These are phyloP conservation scores for Capsicum chinense DNA, from an alignment of 257 asterid species.

Conservation along the genomic window DNA sequence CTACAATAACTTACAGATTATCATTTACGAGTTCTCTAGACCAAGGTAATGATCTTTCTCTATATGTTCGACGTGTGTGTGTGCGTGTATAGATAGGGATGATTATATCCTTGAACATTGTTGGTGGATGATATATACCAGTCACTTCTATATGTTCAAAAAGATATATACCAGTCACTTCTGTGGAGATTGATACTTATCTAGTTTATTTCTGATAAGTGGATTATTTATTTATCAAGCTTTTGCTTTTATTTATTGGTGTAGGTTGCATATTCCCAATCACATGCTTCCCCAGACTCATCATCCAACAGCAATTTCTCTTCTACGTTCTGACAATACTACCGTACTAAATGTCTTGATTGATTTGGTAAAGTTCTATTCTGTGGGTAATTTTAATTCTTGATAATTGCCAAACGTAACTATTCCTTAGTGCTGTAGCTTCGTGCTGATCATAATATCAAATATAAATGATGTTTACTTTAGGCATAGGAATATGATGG, in stretches of 20 bases:
- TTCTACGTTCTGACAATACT: conserved; percentile 67
- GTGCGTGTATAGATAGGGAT: background rate
- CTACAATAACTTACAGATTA: conserved; percentile 63
- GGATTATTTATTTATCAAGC: conserved; percentile 32
- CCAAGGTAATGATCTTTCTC: conserved; percentile 60
- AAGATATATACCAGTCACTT: conserved; percentile 13
- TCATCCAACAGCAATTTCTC: conserved; percentile 82
- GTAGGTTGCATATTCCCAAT: conserved; percentile 77
- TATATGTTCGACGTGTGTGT: background rate
- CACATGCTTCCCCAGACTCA: conserved; percentile 95
- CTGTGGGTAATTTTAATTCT: conserved; percentile 31
- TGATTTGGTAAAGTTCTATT: conserved; percentile 66
- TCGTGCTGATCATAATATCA: background rate
- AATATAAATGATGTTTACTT: background rate
- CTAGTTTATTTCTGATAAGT: background rate
- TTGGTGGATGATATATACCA: background rate
- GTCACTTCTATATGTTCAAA: background rate
- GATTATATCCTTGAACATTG: conserved; percentile 12
- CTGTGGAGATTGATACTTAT: conserved; percentile 1
- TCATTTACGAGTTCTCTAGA: conserved; percentile 78
- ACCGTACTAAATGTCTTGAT: conserved; percentile 78
- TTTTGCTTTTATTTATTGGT: conserved; percentile 35
- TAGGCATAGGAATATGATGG: background rate
- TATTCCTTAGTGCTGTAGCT: conserved; percentile 8
- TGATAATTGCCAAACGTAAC: conserved; percentile 3